phyloP scores from a whole-genome alignment of 306 rosid genomes.

The Rosa persica region DNA sequence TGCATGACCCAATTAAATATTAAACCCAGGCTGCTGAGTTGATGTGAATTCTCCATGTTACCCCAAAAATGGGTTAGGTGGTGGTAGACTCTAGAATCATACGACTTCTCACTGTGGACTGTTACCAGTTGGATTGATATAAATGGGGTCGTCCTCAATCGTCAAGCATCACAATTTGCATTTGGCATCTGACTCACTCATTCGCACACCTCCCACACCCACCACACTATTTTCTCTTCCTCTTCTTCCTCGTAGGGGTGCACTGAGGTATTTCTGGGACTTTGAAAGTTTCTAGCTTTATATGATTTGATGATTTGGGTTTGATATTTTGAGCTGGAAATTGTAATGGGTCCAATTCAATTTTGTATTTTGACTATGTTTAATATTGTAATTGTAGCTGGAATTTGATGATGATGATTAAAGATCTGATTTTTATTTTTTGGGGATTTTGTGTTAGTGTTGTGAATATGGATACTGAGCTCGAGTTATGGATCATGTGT shows the following conservation, averaged over 20 bases:
- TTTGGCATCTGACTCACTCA: neutral
- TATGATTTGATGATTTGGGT: constrained; percentile 3
- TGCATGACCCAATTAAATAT: no score
- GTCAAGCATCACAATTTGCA: neutral
- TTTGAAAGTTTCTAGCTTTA: neutral
- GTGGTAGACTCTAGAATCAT: neutral
- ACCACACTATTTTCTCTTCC: neutral
- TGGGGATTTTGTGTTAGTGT: neutral
- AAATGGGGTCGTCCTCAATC: neutral
- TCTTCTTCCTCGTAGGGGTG: constrained; percentile 11
- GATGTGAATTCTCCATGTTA: constrained; percentile 4
- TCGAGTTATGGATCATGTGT: neutral
- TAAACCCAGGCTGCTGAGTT: neutral
- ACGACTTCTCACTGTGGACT: neutral
- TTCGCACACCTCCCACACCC: constrained; percentile 11
- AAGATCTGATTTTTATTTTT: constrained; percentile 6
- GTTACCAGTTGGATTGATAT: neutral
- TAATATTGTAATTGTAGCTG: neutral
- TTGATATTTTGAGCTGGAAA: neutral
- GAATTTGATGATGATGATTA: constrained; percentile 6
- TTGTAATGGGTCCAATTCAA: neutral
- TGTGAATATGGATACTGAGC: neutral
- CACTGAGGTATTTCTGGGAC: constrained; percentile 22
- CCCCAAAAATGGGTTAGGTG: constrained; percentile 8
- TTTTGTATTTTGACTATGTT: neutral